Conservation (phyloP, 73 alveolate species). For the Paramecium primaurelia region DNA sequence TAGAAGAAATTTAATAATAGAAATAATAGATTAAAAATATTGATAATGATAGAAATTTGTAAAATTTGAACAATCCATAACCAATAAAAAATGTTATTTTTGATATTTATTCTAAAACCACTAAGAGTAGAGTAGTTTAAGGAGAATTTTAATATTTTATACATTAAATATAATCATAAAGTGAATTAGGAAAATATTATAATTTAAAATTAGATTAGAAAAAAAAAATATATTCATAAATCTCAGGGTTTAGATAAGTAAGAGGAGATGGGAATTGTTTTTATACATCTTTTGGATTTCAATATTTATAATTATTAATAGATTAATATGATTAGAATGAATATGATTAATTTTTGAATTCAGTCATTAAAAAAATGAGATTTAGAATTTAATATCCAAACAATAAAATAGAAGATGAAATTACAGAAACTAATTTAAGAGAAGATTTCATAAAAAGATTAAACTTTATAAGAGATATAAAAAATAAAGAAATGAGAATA, state of each 20-base stretch:
- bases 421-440: neutral
- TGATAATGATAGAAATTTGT: too few relatives aligned
- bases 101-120: neutral
- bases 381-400: neutral
- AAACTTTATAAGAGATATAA: neutral
- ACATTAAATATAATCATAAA: neutral
- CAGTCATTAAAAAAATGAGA: neutral
- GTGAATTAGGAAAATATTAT: neutral
- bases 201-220: neutral
- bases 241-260: neutral
- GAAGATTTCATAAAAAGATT: neutral
- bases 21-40: too few relatives aligned
- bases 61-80: too few relatives aligned
- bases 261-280: conserved; percentile 41
- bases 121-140: neutral
- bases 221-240: neutral
- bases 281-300: neutral
- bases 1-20: too few relatives aligned
- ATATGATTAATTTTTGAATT: neutral
- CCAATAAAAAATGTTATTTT: neutral
- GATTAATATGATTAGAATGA: neutral
- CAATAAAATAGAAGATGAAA: neutral
- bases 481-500: neutral
- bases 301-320: neutral
- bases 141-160: neutral